These are phyloP conservation scores for Quillaja saponaria DNA, from an alignment of 306 rosid genomes.

Conservation along the genomic window DNA sequence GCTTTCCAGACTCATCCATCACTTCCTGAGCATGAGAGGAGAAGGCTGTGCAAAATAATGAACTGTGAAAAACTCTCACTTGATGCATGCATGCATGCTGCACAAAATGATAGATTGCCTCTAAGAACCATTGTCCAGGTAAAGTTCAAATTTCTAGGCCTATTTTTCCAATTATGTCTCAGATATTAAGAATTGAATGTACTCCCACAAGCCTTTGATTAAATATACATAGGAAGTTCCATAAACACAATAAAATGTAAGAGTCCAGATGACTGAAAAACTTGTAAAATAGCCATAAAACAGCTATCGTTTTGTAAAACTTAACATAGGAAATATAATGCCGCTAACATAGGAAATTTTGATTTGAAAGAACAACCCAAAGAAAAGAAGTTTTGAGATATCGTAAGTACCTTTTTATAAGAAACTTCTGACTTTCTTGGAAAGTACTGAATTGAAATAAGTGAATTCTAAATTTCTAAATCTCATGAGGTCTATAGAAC, in stretches of 20 bases:
- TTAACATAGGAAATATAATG: too few species aligned
- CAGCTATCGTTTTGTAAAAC: too few species aligned
- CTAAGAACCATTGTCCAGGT: constrained; percentile 86
- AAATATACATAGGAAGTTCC: too few species aligned
- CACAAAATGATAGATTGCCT: constrained; percentile 95
- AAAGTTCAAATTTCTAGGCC: constrained; percentile 31
- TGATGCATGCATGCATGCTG: constrained; percentile 89
- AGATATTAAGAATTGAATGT: neutral
- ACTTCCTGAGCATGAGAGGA: constrained; percentile 73
- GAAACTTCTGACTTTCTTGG: neutral
- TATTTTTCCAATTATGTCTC: neutral
- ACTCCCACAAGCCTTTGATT: too few species aligned
- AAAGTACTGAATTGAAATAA: neutral
- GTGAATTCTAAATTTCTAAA: neutral
- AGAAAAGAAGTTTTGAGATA: constrained; percentile 15
- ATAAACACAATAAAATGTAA: too few species aligned
- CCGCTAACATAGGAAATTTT: too few species aligned
- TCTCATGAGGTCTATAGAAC: constrained; percentile 5
- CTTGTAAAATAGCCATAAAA: too few species aligned
- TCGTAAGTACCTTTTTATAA: constrained; percentile 12
- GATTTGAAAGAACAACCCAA: constrained; percentile 5
- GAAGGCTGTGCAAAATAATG: constrained; percentile 87
- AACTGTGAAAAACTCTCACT: constrained; percentile 86
- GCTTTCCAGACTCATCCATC: constrained; percentile 69
- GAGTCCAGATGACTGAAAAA: too few species aligned